phyloP scores from a whole-genome alignment of 805 yeast species.

The Hanseniaspora taiwanica region DNA sequence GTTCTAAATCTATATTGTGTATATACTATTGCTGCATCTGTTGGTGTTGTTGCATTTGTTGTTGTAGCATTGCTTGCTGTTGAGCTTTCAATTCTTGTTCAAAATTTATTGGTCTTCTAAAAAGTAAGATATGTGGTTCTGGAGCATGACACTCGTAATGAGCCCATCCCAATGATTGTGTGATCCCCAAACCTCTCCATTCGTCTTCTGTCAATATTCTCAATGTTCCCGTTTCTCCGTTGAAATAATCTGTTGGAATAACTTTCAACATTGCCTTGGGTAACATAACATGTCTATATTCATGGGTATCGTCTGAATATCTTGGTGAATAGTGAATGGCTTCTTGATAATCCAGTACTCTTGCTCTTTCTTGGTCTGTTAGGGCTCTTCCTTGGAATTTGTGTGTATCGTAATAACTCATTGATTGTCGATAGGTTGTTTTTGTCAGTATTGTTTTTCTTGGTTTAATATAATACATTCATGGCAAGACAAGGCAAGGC shows the following conservation, averaged over 20 bases:
- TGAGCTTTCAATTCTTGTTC: constrained; percentile 28
- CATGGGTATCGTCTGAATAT: constrained; percentile 83
- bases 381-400: constrained; percentile 45
- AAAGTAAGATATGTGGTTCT: constrained; percentile 90
- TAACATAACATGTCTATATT: constrained; percentile 91
- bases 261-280: constrained; percentile 93
- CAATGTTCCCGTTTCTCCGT: constrained; percentile 85
- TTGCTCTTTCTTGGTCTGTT: constrained; percentile 70
- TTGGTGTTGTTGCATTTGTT: constrained; percentile 10
- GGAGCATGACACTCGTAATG: constrained; percentile 98
- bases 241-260: constrained; percentile 89
- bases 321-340: constrained; percentile 86
- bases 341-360: constrained; percentile 83
- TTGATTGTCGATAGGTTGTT: constrained; percentile 20
- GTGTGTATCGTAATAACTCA: constrained; percentile 19
- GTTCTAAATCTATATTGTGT: neutral
- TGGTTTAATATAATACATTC: neutral
- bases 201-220: constrained; percentile 88
- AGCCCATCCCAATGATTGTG: constrained; percentile 95
- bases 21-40: neutral
- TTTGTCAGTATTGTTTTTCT: constrained; percentile 3
- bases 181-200: constrained; percentile 97
- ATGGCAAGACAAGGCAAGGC: too few relatives aligned
- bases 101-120: constrained; percentile 56
- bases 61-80: constrained; percentile 16